A percentile compares a stretch with the other conserved stretches of the same genome.
phyloP scores from a whole-genome alignment of 257 asterid genomes.

The Penstemon davidsonii region DNA sequence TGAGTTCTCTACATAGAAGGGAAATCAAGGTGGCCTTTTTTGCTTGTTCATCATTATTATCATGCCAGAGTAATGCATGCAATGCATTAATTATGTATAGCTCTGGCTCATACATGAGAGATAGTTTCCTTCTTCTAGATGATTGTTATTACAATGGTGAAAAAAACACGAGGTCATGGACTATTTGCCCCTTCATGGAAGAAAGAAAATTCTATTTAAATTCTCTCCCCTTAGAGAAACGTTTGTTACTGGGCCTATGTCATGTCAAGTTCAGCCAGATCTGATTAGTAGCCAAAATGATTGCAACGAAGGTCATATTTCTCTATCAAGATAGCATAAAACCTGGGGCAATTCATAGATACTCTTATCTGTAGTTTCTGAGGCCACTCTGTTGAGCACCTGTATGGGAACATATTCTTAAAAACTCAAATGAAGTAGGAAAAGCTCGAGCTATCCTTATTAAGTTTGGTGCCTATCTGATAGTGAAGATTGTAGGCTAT shows the following conservation, averaged over 20 bases:
- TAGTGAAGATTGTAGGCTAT: no score
- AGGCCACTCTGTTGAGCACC: no score
- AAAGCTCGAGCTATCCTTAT: no score
- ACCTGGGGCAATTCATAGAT: background rate
- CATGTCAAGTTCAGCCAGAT: background rate
- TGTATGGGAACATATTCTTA: no score
- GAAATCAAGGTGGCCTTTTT: background rate
- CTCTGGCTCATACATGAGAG: background rate
- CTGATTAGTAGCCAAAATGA: background rate
- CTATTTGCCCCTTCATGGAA: background rate
- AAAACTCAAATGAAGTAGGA: no score
- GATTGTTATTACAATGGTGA: background rate
- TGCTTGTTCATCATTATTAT: slow-evolving; percentile 6
- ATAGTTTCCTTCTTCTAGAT: slow-evolving; percentile 10
- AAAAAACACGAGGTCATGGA: background rate
- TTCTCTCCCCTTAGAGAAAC: background rate
- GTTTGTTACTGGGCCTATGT: background rate
- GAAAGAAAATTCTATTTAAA: background rate
- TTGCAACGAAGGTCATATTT: background rate
- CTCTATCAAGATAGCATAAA: background rate
- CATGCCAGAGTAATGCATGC: slow-evolving; percentile 5
- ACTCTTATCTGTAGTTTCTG: no score
- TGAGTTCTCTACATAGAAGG: slow-evolving; percentile 3
- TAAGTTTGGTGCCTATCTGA: no score
- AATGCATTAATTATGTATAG: slow-evolving; percentile 8